phyloP scores from a whole-genome alignment of 345 rosid species.

The Salix suchowensis region DNA sequence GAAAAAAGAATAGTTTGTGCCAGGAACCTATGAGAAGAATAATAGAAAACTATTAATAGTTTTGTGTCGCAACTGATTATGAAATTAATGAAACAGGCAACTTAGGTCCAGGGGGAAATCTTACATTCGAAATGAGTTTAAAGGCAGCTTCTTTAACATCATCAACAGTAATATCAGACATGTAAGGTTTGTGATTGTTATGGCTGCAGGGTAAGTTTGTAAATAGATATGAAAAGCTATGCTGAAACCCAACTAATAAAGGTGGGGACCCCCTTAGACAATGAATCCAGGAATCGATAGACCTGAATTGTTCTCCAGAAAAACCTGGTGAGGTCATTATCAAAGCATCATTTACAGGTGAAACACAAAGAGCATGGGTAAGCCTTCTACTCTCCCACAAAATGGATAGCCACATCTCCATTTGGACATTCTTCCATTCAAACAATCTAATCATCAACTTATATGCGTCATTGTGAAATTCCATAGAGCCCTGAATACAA shows the following conservation, averaged over 20 bases:
- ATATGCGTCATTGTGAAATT: constrained; percentile 43
- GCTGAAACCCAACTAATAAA: constrained; percentile 56
- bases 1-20: constrained; percentile 44
- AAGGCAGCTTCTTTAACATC: constrained; percentile 54
- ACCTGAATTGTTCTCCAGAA: constrained; percentile 41
- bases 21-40: constrained; percentile 46
- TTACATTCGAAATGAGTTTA: constrained; percentile 66
- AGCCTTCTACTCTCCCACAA: constrained; percentile 84
- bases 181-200: constrained; percentile 24
- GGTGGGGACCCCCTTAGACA: constrained; percentile 63
- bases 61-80: neutral
- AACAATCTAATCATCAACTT: constrained; percentile 51
- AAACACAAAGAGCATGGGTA: constrained; percentile 73
- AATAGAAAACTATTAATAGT: constrained; percentile 7
- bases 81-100: neutral
- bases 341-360: constrained; percentile 64
- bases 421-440: constrained; percentile 43
- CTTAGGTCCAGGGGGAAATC: constrained; percentile 11
- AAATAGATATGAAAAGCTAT: constrained; percentile 41
- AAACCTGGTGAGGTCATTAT: constrained; percentile 40
- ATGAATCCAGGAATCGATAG: constrained; percentile 58
- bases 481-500: constrained; percentile 53
- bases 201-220: constrained; percentile 20
- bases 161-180: constrained; percentile 35
- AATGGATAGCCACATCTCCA: constrained; percentile 52